Evolutionary conservation across 495 filamentous ascomycete species (phyloP), one percentile per base, ranked within the genome.

Genomic region (Parathielavia appendiculata): DNA sequence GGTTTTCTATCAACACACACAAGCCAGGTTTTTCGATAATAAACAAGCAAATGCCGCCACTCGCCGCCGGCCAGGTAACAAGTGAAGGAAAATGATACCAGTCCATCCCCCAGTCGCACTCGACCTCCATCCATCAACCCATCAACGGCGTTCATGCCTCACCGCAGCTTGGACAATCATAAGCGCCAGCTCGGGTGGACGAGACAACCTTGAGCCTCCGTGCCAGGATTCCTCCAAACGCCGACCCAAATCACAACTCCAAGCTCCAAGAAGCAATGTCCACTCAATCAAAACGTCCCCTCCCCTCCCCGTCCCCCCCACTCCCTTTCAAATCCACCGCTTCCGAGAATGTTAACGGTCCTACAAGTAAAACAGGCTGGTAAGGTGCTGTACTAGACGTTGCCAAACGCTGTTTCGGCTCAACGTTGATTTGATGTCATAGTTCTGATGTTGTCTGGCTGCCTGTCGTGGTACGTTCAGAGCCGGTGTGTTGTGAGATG

Each of bases 341-440:
- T 44, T 36, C 53, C 53, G 23, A 34, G 13, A 12, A 11, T 19
- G 11, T 23, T 34, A 26, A 39, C 48, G 48, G 7, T 48, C 54
- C 32, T 56, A 49, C 54, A 56, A 4, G 43, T 30, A 34, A 56
- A 16, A 14, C 3, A 8, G 35, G 13, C 9, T 9, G 44, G 34
- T 39, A 48, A 40, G 23, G 48, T 56, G 20, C 54, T 56, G 44
- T 48, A 44, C 39, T 56, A 56, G 43, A 23, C 5, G 19, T 38
- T 38, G 41, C 20, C 13, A 32, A 5, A 32, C 22, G 32, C 41
- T 38, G 12, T 34, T 35, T 47, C 12, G 30, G 5, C 32, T 9
- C n/a, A 17, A 11, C n/a, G 13, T 22, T 23, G 32, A 23, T 10
- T 23, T 47, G 41, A 23, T 23, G 13, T 22, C 34, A 47, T 56